Conservation (phyloP, 2,329 filamentous ascomycete species). For the Aspergillus persii region DNA sequence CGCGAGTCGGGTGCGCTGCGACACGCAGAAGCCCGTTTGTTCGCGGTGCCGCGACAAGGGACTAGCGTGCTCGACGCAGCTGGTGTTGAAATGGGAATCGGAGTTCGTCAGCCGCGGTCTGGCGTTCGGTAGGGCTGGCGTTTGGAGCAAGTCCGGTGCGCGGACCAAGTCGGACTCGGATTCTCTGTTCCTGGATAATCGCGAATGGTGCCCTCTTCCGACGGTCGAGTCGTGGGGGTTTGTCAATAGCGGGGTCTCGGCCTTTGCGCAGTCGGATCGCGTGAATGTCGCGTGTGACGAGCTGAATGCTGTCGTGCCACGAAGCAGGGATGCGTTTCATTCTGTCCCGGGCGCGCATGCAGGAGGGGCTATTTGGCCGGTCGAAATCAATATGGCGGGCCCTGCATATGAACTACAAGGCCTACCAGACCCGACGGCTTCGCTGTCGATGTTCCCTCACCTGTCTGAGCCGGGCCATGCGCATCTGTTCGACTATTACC, state of each 20-base stretch:
- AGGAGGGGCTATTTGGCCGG: conserved; percentile 1
- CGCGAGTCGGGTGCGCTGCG: conserved; percentile 41
- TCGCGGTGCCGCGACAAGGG: conserved; percentile 36
- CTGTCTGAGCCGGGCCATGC: conserved; percentile 28
- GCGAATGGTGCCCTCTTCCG: conserved; percentile 29
- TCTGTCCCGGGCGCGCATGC: background rate
- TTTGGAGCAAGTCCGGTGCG: conserved; percentile 37
- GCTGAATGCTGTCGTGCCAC: conserved; percentile 14
- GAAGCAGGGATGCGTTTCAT: background rate
- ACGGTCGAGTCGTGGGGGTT: conserved; percentile 31
- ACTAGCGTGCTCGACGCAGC: conserved; percentile 35
- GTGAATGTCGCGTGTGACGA: conserved; percentile 28
- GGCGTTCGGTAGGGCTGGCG: conserved; percentile 44
- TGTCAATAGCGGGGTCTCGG: conserved; percentile 30
- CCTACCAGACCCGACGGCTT: conserved; percentile 9
- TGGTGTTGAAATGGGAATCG: conserved; percentile 39
- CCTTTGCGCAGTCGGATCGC: conserved; percentile 26
- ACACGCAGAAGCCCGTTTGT: conserved; percentile 39
- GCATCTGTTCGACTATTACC: conserved; percentile 40
- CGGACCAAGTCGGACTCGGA: conserved; percentile 17
- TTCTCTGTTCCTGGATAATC: conserved; percentile 18
- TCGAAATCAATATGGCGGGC: background rate
- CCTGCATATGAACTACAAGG: background rate
- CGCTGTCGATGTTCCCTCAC: conserved; percentile 30
- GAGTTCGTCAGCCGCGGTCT: conserved; percentile 42